phyloP scores from a whole-genome alignment of 257 asterid genomes.

The Ballota nigra region DNA sequence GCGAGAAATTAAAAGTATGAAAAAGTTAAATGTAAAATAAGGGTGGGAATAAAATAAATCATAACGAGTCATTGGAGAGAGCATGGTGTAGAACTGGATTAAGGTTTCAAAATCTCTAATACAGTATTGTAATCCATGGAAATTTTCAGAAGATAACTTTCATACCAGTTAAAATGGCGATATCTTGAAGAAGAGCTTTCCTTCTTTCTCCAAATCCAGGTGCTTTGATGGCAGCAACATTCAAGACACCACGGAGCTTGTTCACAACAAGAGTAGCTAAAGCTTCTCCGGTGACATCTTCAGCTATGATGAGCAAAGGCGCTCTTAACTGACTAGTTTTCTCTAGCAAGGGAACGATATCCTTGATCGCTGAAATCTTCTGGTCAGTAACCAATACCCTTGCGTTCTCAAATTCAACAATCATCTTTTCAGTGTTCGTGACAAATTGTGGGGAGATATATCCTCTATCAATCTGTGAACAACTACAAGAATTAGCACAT shows the following conservation, averaged over 20 bases:
- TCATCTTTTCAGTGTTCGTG: constrained; percentile 79
- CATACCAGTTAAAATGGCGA: constrained; percentile 86
- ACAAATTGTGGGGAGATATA: constrained; percentile 92
- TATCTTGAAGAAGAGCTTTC: constrained; percentile 94
- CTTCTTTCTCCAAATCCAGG: constrained; percentile 96
- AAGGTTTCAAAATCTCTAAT: too few species aligned
- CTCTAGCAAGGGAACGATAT: constrained; percentile 80
- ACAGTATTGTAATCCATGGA: too few species aligned
- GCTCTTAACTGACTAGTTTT: constrained; percentile 79
- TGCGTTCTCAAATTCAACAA: constrained; percentile 80
- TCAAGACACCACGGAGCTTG: constrained; percentile 85
- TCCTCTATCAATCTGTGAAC: constrained; percentile 79
- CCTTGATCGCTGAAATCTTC: constrained; percentile 87
- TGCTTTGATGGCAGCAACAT: constrained; percentile 97
- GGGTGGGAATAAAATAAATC: too few species aligned
- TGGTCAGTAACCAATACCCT: constrained; percentile 84
- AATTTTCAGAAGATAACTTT: background rate
- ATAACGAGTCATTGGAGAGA: too few species aligned
- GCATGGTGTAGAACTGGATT: too few species aligned
- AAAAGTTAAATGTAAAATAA: too few species aligned
- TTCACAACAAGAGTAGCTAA: constrained; percentile 96
- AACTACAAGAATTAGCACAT: background rate
- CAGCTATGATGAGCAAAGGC: constrained; percentile 88
- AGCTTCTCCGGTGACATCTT: constrained; percentile 92
- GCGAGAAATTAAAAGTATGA: too few species aligned